phyloP scores from a whole-genome alignment of 768 basidiomycete genomes.

The Leccinellum albellum region DNA sequence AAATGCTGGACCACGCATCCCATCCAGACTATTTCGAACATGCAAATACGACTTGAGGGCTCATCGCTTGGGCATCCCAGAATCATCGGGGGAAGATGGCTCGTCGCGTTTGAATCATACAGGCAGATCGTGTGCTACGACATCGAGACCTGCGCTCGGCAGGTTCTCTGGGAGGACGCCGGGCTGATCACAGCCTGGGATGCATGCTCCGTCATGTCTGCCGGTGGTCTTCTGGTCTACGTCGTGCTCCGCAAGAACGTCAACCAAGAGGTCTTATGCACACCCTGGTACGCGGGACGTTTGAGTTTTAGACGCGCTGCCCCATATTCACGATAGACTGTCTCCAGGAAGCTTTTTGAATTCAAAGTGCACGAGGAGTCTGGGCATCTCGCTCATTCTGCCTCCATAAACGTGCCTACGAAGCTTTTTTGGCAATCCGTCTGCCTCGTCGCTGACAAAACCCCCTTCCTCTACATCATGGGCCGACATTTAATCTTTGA shows the following conservation, averaged over 20 bases:
- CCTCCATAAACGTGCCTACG: background rate
- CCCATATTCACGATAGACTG: background rate
- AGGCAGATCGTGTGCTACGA: background rate
- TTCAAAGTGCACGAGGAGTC: background rate
- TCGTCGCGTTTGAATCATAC: background rate
- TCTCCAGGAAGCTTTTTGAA: background rate
- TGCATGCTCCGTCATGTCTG: background rate
- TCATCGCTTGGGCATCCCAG: background rate
- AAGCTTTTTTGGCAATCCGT: background rate
- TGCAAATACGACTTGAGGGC: background rate
- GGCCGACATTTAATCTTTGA: background rate
- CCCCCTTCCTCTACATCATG: background rate
- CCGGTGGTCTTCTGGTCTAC: background rate
- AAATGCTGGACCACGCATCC: slow-evolving; percentile 6
- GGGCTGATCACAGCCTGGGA: background rate
- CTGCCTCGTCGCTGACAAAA: background rate
- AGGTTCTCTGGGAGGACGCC: slow-evolving; percentile 3
- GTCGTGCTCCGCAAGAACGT: background rate
- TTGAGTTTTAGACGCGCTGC: background rate
- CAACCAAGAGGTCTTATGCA: background rate
- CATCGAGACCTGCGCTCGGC: background rate
- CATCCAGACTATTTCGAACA: background rate
- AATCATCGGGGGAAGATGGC: slow-evolving; percentile 6
- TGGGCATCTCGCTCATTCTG: background rate
- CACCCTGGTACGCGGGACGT: background rate